Evolutionary conservation across 306 rosid species (phyloP).

Genomic region (Carpinus fangiana): DNA sequence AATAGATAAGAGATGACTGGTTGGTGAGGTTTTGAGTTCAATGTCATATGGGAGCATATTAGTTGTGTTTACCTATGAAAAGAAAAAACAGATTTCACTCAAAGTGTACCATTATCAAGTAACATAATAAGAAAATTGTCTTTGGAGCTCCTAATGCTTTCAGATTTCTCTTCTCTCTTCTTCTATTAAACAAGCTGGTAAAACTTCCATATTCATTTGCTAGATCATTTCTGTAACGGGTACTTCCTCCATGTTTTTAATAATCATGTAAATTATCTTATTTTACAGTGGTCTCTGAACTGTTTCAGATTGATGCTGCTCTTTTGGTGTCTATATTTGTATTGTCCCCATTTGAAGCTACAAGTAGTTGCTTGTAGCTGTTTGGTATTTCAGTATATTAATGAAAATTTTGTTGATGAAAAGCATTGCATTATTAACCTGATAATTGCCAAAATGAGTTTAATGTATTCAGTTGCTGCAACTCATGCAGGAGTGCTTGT

Average conservation of each 20-base stretch:
- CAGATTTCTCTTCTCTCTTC: neutral
- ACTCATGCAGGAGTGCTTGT: constrained; percentile 80
- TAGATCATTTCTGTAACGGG: neutral
- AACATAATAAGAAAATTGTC: neutral
- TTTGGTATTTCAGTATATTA: neutral
- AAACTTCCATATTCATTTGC: neutral
- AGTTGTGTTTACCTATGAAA: neutral
- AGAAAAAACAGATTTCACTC: neutral
- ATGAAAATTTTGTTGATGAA: neutral
- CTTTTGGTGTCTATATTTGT: neutral
- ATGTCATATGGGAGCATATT: too few species aligned
- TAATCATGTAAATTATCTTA: neutral
- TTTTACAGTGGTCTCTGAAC: neutral
- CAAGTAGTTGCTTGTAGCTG: neutral
- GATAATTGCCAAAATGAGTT: constrained; percentile 21
- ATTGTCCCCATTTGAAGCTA: neutral
- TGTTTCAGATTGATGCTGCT: neutral
- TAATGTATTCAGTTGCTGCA: constrained; percentile 26
- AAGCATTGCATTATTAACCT: constrained; percentile 19
- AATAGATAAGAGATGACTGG: too few species aligned
- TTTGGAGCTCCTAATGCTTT: neutral
- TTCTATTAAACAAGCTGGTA: neutral
- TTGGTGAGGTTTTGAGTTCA: too few species aligned
- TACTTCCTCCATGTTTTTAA: neutral
- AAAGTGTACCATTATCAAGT: too few species aligned